Percentiles rank a stretch among this genome's conserved stretches.
Evolutionary conservation across 2,329 filamentous ascomycete species (phyloP).

Genomic region (Trichoderma oligosporum): DNA sequence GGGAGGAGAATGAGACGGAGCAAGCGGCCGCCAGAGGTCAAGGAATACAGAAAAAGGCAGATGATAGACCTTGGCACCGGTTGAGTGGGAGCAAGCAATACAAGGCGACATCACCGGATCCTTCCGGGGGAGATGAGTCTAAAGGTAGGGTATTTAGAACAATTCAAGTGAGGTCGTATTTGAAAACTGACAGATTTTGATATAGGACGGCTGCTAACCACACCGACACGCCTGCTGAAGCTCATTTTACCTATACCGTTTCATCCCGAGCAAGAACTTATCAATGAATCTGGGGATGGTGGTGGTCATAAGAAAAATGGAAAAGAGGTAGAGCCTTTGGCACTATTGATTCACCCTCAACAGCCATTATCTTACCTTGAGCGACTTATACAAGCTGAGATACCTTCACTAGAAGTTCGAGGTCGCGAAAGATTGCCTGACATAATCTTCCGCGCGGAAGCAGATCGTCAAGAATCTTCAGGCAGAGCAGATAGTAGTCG

Average conservation of each 20-base stretch:
- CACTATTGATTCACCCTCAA: constrained; percentile 80
- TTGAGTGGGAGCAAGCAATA: constrained; percentile 49
- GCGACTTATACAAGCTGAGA: constrained; percentile 80
- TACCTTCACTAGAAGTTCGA: constrained; percentile 65
- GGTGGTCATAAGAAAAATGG: constrained; percentile 31
- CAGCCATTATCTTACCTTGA: constrained; percentile 90
- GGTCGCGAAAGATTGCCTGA: constrained; percentile 66
- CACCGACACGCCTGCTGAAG: constrained; percentile 75
- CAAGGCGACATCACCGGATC: constrained; percentile 29
- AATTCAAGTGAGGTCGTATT: no score
- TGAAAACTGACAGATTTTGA: not conserved
- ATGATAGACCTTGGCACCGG: constrained; percentile 62
- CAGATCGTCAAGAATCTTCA: constrained; percentile 53
- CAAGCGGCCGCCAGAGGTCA: constrained; percentile 22
- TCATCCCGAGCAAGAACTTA: constrained; percentile 36
- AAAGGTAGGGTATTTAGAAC: constrained; percentile 29
- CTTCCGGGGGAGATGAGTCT: constrained; percentile 26
- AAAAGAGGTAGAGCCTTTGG: constrained; percentile 68
- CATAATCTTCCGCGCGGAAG: constrained; percentile 77
- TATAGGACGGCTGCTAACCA: constrained; percentile 70
- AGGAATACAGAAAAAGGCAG: constrained; percentile 50
- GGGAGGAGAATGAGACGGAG: constrained; percentile 24
- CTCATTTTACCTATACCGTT: constrained; percentile 68
- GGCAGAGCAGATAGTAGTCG: constrained; percentile 29
- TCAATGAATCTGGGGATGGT: constrained; percentile 41